Conservation (phyloP, 805 yeast genomes). For the Candida endomychidarum region DNA sequence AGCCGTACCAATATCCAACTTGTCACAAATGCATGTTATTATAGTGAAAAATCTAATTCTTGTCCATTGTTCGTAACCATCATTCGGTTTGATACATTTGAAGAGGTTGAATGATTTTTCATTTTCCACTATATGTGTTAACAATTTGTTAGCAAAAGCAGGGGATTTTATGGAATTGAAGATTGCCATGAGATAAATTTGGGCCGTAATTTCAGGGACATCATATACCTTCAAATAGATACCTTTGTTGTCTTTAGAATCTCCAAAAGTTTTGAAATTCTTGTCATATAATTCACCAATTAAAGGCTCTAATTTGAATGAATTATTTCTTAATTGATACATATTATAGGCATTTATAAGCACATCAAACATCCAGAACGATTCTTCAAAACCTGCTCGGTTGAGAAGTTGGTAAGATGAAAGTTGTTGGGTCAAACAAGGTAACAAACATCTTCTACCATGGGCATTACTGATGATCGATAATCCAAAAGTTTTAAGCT, state of each 20-base stretch:
- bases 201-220: slow-evolving; percentile 52
- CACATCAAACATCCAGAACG: slow-evolving; percentile 52
- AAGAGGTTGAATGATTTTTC: slow-evolving; percentile 44
- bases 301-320: slow-evolving; percentile 59
- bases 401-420: slow-evolving; percentile 43
- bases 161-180: slow-evolving; percentile 32
- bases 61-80: slow-evolving; percentile 67
- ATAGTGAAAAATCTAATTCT: slow-evolving; percentile 60
- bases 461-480: slow-evolving; percentile 49
- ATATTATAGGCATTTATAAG: slow-evolving; percentile 47
- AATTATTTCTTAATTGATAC: slow-evolving; percentile 54
- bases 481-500: slow-evolving; percentile 34
- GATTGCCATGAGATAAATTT: slow-evolving; percentile 50
- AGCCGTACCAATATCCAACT: slow-evolving; percentile 12
- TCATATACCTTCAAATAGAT: slow-evolving; percentile 56
- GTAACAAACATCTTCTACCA: slow-evolving; percentile 69
- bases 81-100: slow-evolving; percentile 53
- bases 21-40: slow-evolving; percentile 28
- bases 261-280: slow-evolving; percentile 34
- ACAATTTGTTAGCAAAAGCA: slow-evolving; percentile 28
- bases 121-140: slow-evolving; percentile 37
- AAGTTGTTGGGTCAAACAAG: slow-evolving; percentile 51
- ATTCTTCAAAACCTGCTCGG: slow-evolving; percentile 34
- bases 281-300: slow-evolving; percentile 54
- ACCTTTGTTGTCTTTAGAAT: background rate